A percentile compares a stretch with the other conserved stretches of the same genome.
Evolutionary conservation across 148 eudicot species (phyloP).

Genomic region (Vaccinium myrtillus): DNA sequence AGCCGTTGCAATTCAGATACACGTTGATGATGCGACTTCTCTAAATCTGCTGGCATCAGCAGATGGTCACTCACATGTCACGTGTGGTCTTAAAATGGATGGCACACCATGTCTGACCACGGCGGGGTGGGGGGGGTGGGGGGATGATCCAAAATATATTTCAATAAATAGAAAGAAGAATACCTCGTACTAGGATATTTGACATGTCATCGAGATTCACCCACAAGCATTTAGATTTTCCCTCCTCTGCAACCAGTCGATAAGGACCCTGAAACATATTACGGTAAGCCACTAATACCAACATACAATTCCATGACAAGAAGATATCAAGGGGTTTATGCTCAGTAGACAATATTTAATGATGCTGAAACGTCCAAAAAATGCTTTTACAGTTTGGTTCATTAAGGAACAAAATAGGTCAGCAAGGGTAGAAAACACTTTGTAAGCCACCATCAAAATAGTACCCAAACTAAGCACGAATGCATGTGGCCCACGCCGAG

Average conservation of each 20-base stretch:
- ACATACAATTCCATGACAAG: background rate
- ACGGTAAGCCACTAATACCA: background rate
- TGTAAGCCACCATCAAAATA: background rate
- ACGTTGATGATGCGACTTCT: constrained; percentile 79
- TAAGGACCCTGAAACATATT: constrained; percentile 70
- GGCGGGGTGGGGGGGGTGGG: background rate
- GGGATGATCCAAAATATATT: background rate
- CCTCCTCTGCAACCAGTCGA: constrained; percentile 94
- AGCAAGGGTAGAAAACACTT: background rate
- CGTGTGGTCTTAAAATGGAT: background rate
- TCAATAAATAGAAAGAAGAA: constrained; percentile 11
- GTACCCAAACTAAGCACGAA: background rate
- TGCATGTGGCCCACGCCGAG: background rate
- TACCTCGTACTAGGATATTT: constrained; percentile 76
- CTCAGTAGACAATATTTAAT: background rate
- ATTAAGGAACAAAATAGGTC: background rate
- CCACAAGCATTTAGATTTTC: constrained; percentile 91
- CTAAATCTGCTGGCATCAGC: constrained; percentile 35
- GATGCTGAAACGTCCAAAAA: background rate
- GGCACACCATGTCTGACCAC: background rate
- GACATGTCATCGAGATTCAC: constrained; percentile 80
- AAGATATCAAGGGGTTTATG: background rate
- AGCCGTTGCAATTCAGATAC: constrained; percentile 96
- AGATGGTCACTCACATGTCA: background rate
- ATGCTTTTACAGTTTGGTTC: background rate